Evolutionary conservation across 2,329 filamentous ascomycete genomes (phyloP).

Genomic region (Madurella mycetomatis): DNA sequence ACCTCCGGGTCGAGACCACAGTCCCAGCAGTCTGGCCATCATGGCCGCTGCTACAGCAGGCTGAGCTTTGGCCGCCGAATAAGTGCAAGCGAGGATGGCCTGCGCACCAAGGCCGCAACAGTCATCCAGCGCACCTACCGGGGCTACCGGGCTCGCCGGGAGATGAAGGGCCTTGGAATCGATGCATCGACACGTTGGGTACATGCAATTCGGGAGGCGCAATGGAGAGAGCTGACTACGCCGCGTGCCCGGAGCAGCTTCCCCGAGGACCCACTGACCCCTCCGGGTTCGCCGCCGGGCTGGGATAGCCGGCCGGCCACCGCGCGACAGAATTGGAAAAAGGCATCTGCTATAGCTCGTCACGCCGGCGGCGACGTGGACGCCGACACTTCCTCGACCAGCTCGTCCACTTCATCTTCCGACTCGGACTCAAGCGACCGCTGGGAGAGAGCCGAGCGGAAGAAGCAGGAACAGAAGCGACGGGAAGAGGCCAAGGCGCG

Average conservation of each 20-base stretch:
- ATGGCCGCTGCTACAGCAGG: conserved; percentile 5
- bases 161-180: conserved; percentile 64
- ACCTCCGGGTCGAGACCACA: neutral
- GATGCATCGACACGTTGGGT: conserved; percentile 68
- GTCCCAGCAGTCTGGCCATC: conserved; percentile 1
- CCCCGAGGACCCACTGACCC: neutral
- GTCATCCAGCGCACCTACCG: conserved; percentile 70
- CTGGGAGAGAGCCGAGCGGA: conserved; percentile 34
- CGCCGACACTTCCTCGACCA: conserved; percentile 33
- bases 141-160: conserved; percentile 68
- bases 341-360: conserved; percentile 64
- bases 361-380: conserved; percentile 66
- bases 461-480: conserved; percentile 35
- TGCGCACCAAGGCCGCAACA: conserved; percentile 44
- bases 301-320: conserved; percentile 17
- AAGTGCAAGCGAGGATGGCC: conserved; percentile 19
- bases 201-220: conserved; percentile 57
- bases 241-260: conserved; percentile 35
- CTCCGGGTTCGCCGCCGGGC: neutral
- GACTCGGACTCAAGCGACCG: conserved; percentile 20
- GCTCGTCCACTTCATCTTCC: conserved; percentile 30
- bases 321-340: conserved; percentile 71
- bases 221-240: conserved; percentile 48
- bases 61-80: conserved; percentile 13
- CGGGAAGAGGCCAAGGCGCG: conserved; percentile 49